phyloP scores from a whole-genome alignment of 257 asterid genomes.

The Ocimum tenuiflorum region DNA sequence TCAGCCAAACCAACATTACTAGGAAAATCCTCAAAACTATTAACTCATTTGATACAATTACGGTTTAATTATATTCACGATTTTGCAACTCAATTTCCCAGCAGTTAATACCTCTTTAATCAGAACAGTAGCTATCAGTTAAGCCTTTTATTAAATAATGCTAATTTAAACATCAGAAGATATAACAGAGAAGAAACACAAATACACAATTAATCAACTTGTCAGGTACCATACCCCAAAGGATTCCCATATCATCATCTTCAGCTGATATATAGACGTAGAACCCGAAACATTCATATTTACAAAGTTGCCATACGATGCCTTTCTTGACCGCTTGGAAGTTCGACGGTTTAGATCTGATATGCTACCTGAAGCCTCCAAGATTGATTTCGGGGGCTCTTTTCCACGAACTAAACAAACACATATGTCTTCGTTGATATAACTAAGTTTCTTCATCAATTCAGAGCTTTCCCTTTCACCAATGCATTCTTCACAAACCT shows the following conservation, averaged over 20 bases:
- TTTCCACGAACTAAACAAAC: constrained; percentile 77
- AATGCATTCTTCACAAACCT: constrained; percentile 96
- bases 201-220: not conserved
- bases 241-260: constrained; percentile 99
- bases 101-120: constrained; percentile 1
- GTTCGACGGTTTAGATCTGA: constrained; percentile 74
- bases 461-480: constrained; percentile 89
- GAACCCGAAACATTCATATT: constrained; percentile 77
- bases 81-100: not conserved
- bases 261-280: constrained; percentile 86
- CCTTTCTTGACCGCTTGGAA: constrained; percentile 87
- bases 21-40: not conserved
- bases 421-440: constrained; percentile 77
- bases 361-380: constrained; percentile 68
- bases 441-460: constrained; percentile 75
- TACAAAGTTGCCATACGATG: constrained; percentile 71
- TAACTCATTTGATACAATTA: not conserved
- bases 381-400: constrained; percentile 90
- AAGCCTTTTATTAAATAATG: not conserved
- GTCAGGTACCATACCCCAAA: constrained; percentile 64
- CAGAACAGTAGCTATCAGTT: not conserved
- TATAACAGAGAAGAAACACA: constrained; percentile 2
- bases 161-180: not conserved
- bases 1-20: not conserved
- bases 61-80: not conserved